Percentiles rank a stretch among this genome's conserved stretches.
Conservation (phyloP, 1,284 basidiomycete genomes). For the Earliella scabrosa region DNA sequence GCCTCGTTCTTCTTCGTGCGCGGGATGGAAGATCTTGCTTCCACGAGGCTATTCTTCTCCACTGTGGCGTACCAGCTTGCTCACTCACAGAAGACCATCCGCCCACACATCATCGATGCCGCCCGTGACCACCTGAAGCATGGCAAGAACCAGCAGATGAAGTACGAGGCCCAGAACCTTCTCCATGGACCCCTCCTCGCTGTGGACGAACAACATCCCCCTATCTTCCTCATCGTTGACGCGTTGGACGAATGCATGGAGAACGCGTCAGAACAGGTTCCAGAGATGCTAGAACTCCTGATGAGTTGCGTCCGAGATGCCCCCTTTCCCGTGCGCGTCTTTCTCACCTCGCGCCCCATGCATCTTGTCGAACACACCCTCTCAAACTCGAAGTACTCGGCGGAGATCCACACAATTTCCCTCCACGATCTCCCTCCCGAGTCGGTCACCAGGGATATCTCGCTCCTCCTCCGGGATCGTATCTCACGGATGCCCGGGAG, state of each 20-base stretch:
- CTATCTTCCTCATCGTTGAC: constrained; percentile 15
- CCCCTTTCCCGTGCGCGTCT: constrained; percentile 12
- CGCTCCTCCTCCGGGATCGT: constrained; percentile 3
- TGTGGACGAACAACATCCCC: not conserved
- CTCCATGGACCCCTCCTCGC: constrained; percentile 2
- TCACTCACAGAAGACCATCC: not conserved
- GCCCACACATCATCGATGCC: constrained; percentile 3
- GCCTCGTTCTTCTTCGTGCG: constrained; percentile 22
- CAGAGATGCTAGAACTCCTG: constrained; percentile 8
- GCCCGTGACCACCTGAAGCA: constrained; percentile 2
- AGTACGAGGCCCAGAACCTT: constrained; percentile 1
- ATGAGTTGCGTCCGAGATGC: not conserved
- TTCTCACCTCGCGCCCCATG: constrained; percentile 22
- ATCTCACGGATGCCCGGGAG: constrained; percentile 2
- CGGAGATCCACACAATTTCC: constrained; percentile 1
- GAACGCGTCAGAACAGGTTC: not conserved
- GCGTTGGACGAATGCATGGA: constrained; percentile 20
- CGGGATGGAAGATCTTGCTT: not conserved
- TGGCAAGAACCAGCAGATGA: constrained; percentile 1
- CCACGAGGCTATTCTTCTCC: constrained; percentile 9
- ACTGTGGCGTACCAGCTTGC: constrained; percentile 21
- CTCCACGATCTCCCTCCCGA: constrained; percentile 11
- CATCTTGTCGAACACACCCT: constrained; percentile 8
- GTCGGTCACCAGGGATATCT: constrained; percentile 14
- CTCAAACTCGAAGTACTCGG: not conserved